These are phyloP conservation scores for Didymellaceae sp. DNA, from an alignment of 2,329 filamentous ascomycete genomes.

Conservation along the genomic window DNA sequence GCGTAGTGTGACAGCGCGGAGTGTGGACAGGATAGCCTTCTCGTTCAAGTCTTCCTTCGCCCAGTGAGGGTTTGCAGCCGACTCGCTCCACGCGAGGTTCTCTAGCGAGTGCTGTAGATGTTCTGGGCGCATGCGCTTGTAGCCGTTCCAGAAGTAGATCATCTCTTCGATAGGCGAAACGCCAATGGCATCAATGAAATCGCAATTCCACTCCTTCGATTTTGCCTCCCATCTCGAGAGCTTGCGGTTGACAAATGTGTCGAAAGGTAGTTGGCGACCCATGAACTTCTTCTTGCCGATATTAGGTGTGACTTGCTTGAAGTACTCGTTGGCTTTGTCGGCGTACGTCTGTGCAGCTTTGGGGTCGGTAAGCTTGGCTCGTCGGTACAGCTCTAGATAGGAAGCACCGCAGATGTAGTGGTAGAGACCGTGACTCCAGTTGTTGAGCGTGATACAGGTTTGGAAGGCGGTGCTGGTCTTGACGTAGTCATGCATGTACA, in stretches of 20 bases:
- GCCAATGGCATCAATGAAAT: conserved; percentile 80
- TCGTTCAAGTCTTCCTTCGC: conserved; percentile 63
- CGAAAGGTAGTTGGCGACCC: conserved; percentile 87
- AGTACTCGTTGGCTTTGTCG: conserved; percentile 66
- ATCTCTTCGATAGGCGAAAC: conserved; percentile 86
- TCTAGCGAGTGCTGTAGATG: conserved; percentile 70
- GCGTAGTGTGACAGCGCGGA: conserved; percentile 70
- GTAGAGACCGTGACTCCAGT: conserved; percentile 90
- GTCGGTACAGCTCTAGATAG: conserved; percentile 81
- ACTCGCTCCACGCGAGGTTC: conserved; percentile 72
- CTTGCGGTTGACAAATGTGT: conserved; percentile 83
- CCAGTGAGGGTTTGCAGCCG: conserved; percentile 56
- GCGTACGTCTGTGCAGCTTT: conserved; percentile 55
- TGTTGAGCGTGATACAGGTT: conserved; percentile 63
- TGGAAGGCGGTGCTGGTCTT: conserved; percentile 78
- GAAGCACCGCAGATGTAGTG: conserved; percentile 84
- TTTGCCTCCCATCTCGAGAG: conserved; percentile 86
- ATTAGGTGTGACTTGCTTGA: conserved; percentile 73
- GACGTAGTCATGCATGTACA: conserved; percentile 80
- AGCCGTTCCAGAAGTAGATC: conserved; percentile 92
- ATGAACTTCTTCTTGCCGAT: conserved; percentile 90
- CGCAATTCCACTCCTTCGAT: conserved; percentile 66
- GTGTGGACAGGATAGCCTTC: conserved; percentile 68
- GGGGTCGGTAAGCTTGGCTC: conserved; percentile 51
- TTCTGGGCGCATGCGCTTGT: conserved; percentile 74